Percentiles rank a stretch among this genome's conserved stretches.
Conservation (phyloP, 2,329 filamentous ascomycete species). For the Verticillium albo-atrum region DNA sequence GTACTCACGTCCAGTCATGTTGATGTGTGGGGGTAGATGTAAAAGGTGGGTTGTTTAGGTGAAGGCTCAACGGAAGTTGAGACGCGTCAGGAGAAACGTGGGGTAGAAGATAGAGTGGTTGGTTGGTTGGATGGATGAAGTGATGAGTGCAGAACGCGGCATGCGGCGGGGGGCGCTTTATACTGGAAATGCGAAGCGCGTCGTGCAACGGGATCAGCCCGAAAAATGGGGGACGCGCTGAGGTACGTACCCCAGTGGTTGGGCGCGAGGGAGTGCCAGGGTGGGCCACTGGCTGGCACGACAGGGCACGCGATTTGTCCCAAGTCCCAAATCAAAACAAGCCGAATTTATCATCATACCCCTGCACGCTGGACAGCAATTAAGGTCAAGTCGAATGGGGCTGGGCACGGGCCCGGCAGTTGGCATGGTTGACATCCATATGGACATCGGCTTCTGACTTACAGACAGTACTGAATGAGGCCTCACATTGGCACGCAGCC, state of each 20-base stretch:
- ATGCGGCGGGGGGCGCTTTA: constrained; percentile 9
- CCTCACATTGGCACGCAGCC: background rate
- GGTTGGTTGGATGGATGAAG: constrained; percentile 2
- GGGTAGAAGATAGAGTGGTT: background rate
- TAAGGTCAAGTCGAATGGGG: background rate
- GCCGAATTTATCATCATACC: background rate
- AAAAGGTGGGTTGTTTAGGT: background rate
- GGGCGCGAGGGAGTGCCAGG: background rate
- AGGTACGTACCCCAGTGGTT: background rate
- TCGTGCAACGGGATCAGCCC: constrained; percentile 10
- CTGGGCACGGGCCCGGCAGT: background rate
- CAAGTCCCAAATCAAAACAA: background rate
- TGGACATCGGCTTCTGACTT: background rate
- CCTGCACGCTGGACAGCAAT: background rate
- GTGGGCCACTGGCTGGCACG: background rate
- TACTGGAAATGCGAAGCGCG: constrained; percentile 5
- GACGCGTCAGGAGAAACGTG: background rate
- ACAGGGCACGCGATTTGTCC: background rate
- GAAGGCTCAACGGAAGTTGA: background rate
- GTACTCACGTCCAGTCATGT: constrained; percentile 70
- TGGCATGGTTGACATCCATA: background rate
- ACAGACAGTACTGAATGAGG: background rate
- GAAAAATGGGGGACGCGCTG: constrained; percentile 6
- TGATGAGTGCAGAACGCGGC: background rate
- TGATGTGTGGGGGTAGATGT: constrained; percentile 32